Percentiles rank a stretch among this genome's conserved stretches.
Conservation (phyloP, 495 filamentous ascomycete genomes). For the Talaromyces adpressus region DNA sequence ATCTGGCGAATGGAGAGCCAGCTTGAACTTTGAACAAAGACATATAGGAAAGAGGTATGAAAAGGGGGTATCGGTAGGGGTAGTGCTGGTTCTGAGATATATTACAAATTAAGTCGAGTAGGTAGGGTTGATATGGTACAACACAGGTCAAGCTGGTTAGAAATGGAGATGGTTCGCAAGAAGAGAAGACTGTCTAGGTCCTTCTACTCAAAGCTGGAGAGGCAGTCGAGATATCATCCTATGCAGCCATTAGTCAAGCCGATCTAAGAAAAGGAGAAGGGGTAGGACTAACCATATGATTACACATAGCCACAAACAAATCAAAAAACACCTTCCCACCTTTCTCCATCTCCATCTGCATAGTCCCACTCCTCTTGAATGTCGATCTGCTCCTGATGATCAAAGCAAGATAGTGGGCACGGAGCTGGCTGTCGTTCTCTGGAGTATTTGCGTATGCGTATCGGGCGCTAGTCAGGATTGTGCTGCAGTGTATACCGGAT, state of each 20-base stretch:
- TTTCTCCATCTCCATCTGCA: slow-evolving; percentile 89
- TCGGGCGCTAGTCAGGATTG: slow-evolving; percentile 74
- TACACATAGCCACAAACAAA: slow-evolving; percentile 86
- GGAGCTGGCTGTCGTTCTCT: slow-evolving; percentile 77
- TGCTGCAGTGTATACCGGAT: slow-evolving; percentile 72
- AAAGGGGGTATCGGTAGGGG: background rate
- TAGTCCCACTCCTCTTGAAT: slow-evolving; percentile 92
- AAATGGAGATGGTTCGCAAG: background rate
- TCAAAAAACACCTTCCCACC: slow-evolving; percentile 88
- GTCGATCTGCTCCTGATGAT: slow-evolving; percentile 79
- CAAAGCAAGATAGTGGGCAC: slow-evolving; percentile 86
- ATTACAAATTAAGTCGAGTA: background rate
- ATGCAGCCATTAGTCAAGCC: background rate
- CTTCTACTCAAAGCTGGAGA: slow-evolving; percentile 9
- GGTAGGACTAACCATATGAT: slow-evolving; percentile 55
- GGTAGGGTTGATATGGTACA: slow-evolving; percentile 1
- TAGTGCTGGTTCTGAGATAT: background rate
- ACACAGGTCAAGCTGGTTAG: background rate
- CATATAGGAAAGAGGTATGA: background rate
- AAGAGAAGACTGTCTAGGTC: background rate
- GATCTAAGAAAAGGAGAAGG: slow-evolving; percentile 7
- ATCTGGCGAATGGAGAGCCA: slow-evolving; percentile 1
- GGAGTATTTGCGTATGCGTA: slow-evolving; percentile 87
- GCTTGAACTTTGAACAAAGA: background rate
- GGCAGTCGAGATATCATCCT: slow-evolving; percentile 21